Conservation (phyloP, 2,329 filamentous ascomycete species). For the Salinomyces thailandicus region DNA sequence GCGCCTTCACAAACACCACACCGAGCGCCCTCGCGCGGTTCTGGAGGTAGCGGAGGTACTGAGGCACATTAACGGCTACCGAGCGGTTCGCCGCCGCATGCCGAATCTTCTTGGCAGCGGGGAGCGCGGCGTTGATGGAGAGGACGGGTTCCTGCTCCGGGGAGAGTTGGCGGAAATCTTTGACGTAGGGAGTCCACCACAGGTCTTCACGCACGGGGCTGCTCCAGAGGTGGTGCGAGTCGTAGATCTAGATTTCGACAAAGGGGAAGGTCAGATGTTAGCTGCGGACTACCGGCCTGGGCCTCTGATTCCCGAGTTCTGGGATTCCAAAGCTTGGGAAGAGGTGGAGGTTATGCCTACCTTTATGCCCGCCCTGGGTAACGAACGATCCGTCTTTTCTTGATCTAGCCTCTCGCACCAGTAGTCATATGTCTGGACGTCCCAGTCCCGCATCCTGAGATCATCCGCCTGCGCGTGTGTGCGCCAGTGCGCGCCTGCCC, state of each 20-base stretch:
- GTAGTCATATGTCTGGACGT: conserved; percentile 33
- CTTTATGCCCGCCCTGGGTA: conserved; percentile 18
- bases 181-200: conserved; percentile 32
- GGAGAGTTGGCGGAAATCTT: conserved; percentile 21
- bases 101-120: conserved; percentile 14
- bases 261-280: neutral
- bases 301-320: no score
- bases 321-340: no score
- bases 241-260: conserved; percentile 12
- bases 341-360: conserved; percentile 6
- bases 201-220: conserved; percentile 16
- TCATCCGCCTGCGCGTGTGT: conserved; percentile 29
- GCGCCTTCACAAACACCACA: conserved; percentile 19
- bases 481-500: conserved; percentile 41
- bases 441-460: conserved; percentile 31
- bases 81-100: conserved; percentile 24
- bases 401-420: conserved; percentile 28
- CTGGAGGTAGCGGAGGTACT: conserved; percentile 30
- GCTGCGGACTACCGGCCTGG: no score
- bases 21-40: conserved; percentile 18
- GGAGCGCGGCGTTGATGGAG: conserved; percentile 15
- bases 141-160: conserved; percentile 9
- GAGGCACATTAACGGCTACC: conserved; percentile 29
- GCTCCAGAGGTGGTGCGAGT: conserved; percentile 24
- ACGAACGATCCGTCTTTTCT: conserved; percentile 18